Percentiles rank a stretch among this genome's conserved stretches.
Evolutionary conservation across 768 basidiomycete species (phyloP).

Genomic region (Russula brevipes): DNA sequence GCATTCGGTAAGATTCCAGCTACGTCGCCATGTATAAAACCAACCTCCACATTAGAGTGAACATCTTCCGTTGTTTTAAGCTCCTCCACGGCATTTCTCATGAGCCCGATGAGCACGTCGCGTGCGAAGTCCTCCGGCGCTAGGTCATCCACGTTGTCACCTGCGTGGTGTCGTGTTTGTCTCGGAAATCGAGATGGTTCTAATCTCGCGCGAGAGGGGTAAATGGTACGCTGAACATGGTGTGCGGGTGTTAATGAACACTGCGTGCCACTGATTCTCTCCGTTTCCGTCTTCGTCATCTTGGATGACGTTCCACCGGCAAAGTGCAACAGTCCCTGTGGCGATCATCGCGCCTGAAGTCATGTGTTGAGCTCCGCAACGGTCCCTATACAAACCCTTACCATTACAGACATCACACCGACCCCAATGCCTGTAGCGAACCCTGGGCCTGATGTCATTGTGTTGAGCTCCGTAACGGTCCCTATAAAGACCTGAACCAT

Average conservation of each 20-base stretch:
- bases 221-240: constrained; percentile 34
- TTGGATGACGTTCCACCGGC: too few species aligned
- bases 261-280: too few species aligned
- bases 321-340: too few species aligned
- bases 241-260: not conserved
- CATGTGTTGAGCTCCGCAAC: too few species aligned
- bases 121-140: constrained; percentile 67
- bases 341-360: too few species aligned
- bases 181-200: constrained; percentile 21
- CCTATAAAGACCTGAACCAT: too few species aligned
- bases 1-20: constrained; percentile 1
- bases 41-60: constrained; percentile 49
- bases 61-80: constrained; percentile 54
- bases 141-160: constrained; percentile 35
- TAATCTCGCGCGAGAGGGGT: constrained; percentile 35
- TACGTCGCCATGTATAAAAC: constrained; percentile 14
- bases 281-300: too few species aligned
- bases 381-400: too few species aligned
- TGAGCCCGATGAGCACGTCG: constrained; percentile 64
- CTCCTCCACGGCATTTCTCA: constrained; percentile 64
- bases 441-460: too few species aligned
- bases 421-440: too few species aligned
- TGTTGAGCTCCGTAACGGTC: too few species aligned
- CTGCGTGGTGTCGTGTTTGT: constrained; percentile 6
- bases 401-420: too few species aligned